These are phyloP conservation scores for Nitzschia palea DNA, from an alignment of 108 stramenopile species.

Conservation along the genomic window DNA sequence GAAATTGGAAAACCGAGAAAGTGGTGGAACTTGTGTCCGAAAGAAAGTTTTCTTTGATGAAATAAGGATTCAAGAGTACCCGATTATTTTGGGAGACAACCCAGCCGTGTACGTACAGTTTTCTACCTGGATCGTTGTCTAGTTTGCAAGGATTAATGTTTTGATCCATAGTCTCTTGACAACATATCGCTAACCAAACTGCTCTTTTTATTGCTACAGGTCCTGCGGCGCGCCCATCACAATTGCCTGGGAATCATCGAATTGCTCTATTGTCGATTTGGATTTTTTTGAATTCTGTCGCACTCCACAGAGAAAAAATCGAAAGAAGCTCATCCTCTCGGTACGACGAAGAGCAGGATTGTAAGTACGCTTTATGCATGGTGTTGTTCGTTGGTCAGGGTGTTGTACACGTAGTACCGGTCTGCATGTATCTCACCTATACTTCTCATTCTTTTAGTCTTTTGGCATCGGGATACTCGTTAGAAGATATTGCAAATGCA, in stretches of 20 bases:
- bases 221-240: conserved; percentile 25
- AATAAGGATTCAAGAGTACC: conserved; percentile 22
- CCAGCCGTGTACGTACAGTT: conserved; percentile 18
- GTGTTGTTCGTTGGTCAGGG: background rate
- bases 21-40: background rate
- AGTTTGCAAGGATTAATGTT: no score
- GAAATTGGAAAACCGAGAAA: conserved; percentile 1
- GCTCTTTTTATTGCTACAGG: no score
- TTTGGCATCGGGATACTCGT: conserved; percentile 22
- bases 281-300: conserved; percentile 23
- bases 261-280: conserved; percentile 15
- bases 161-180: no score
- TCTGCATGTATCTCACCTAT: background rate
- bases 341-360: conserved; percentile 7
- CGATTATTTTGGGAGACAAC: conserved; percentile 27
- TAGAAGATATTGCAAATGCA: conserved; percentile 31
- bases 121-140: no score
- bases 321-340: conserved; percentile 14
- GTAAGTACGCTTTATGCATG: conserved; percentile 5
- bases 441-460: conserved; percentile 17
- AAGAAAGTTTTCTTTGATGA: conserved; percentile 40
- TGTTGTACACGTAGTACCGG: background rate
- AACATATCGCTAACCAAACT: no score
- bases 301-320: background rate
- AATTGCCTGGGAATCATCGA: conserved; percentile 19